Evolutionary conservation across 805 yeast genomes (phyloP).

Genomic region (Candida cerambycidarum): DNA sequence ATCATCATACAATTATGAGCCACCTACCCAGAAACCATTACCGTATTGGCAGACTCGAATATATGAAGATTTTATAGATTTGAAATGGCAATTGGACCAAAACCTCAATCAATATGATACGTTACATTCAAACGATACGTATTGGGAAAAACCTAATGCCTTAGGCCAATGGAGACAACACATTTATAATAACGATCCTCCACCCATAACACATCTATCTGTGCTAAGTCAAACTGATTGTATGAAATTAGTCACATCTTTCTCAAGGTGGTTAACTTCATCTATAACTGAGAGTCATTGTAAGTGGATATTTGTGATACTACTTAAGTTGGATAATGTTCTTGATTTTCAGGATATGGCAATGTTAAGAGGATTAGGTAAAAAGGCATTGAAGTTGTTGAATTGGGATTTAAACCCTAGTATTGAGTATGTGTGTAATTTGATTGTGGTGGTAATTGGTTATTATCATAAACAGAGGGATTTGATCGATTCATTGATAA

Average conservation of each 20-base stretch:
- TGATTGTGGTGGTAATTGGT: slow-evolving; percentile 20
- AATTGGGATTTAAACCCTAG: slow-evolving; percentile 7
- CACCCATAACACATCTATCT: slow-evolving; percentile 20
- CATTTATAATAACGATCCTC: slow-evolving; percentile 30
- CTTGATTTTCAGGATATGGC: slow-evolving; percentile 34
- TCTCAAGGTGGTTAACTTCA: slow-evolving; percentile 39
- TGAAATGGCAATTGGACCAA: slow-evolving; percentile 2
- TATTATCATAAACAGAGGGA: slow-evolving; percentile 25
- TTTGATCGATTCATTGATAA: neutral
- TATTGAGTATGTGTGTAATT: slow-evolving; percentile 27
- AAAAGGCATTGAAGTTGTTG: slow-evolving; percentile 34
- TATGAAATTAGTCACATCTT: slow-evolving; percentile 33
- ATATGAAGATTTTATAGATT: neutral
- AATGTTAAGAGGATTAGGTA: slow-evolving; percentile 36
- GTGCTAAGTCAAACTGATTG: slow-evolving; percentile 23
- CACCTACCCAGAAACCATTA: neutral
- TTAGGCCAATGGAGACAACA: slow-evolving; percentile 33
- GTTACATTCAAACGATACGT: slow-evolving; percentile 5
- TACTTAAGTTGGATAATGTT: slow-evolving; percentile 35
- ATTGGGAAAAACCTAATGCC: slow-evolving; percentile 19
- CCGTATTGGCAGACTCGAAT: slow-evolving; percentile 7
- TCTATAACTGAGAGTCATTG: slow-evolving; percentile 25
- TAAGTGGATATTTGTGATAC: slow-evolving; percentile 36
- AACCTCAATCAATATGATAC: neutral
- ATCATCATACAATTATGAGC: neutral